These are phyloP conservation scores for Fusarium sp. DNA, from an alignment of 2,329 filamentous ascomycete species.

Conservation along the genomic window DNA sequence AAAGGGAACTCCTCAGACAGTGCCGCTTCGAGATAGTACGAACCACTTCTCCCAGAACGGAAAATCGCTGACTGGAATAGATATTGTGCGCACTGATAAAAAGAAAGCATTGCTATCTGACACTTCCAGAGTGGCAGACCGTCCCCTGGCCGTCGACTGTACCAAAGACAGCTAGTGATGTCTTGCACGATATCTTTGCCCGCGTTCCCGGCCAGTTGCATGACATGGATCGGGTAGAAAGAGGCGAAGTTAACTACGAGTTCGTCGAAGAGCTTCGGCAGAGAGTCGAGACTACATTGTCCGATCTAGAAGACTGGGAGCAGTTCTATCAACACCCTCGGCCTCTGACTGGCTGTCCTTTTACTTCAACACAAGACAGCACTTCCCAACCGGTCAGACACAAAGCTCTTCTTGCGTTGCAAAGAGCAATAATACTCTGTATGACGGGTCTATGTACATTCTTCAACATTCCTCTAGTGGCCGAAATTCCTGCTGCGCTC, in stretches of 20 bases:
- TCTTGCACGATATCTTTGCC: conserved; percentile 14
- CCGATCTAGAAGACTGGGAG: conserved; percentile 5
- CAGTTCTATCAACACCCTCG: background rate
- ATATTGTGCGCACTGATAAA: conserved; percentile 9
- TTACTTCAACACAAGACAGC: fast-evolving
- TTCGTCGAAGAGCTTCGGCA: background rate
- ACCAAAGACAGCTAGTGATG: conserved; percentile 3
- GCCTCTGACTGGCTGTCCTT: background rate
- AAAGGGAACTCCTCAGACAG: conserved; percentile 13
- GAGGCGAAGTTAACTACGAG: background rate
- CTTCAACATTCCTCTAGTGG: background rate
- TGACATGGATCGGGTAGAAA: background rate
- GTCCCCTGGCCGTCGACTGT: background rate
- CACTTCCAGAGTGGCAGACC: conserved; percentile 1
- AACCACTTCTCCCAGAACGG: fast-evolving
- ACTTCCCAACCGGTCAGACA: background rate
- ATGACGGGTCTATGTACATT: background rate
- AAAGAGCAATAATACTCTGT: conserved; percentile 10
- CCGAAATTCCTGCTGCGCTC: background rate
- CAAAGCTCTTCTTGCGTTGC: background rate
- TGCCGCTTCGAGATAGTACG: conserved; percentile 25
- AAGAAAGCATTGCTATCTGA: conserved; percentile 9
- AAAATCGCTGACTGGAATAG: background rate
- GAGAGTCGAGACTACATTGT: background rate
- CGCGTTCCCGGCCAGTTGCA: conserved; percentile 2